Evolutionary conservation across 176 grass and related monocot species (phyloP), one percentile per base, ranked within the genome.

Genomic region (Guadua angustifolia): DNA sequence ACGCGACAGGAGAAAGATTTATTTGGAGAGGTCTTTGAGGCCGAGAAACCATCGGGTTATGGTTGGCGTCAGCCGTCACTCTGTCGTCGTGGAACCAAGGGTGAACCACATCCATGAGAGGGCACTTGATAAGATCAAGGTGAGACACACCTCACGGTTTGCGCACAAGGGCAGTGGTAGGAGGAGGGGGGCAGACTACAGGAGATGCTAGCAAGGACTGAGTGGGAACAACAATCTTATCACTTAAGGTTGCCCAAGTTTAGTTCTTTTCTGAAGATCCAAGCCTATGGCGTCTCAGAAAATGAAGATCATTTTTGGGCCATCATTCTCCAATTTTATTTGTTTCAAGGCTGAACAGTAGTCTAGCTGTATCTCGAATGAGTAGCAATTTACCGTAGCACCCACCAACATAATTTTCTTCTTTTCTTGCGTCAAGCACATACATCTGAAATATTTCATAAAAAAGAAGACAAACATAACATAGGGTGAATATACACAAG

Each of bases 121-220:
- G 32, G 44, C 79, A 26, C 57, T 84, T 4, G 72, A 82, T 50
- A 74, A 85, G 35, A 83, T 91, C 61, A 91, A 80, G 86, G 89
- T 94, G 29, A 78, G 79, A 8, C 83, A 74, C 10, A 87, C 92
- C 59, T 89, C 89, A 16, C 88, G 71, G 77, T 92, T 90, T 38
- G 88, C 77, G 49, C 77, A 80, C 53, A 91, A 91, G 51, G 79
- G 33, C 14, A 90, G 81, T 64, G 86, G 33, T 38, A 91, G 33
- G 29, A 91, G 29, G 44, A 82, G 32, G 52, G 79, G 17, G 53
- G 36, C 84, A 76, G 65, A 66, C 68, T 25, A 74, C 40, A 82
- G 43, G 58, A 89, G 58, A 71, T 78, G 69, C 25, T 88, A 61
- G 42, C 15, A 81, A 43, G 52, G 39, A 36, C 35, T 36, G 39